Evolutionary conservation across 441 rosid species (phyloP), one percentile per base, ranked within the genome.

Genomic region (Brassica hybrid): DNA sequence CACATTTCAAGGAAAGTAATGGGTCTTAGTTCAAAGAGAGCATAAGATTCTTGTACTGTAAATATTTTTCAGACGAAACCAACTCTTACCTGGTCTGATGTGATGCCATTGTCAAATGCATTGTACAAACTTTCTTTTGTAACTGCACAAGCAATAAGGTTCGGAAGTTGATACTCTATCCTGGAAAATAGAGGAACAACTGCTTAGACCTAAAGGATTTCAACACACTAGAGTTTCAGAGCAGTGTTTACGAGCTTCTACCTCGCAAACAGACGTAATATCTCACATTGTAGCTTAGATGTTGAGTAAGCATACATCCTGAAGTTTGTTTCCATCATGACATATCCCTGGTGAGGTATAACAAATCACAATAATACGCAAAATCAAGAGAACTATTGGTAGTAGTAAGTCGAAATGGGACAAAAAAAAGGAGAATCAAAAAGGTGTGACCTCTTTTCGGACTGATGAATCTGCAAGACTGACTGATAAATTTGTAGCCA

Each of bases 101-200:
- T 84, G 81, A 96, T 96, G 73, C 98, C 99, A 85, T 93, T 90
- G 75, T 92, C 94, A 82, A 92, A 96, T 67, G 98, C 99, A 80
- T 56, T 82, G 79, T 89, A 90, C 91, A 93, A 86, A 75, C 95
- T 93, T 83, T 95, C 98, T 83, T 91, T 93, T 69, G 99, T 90
- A 75, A 95, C 88, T 76, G 96, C 94, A 54, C 84, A 86, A 63
- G 94, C 98, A 50, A 93, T 89, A 67, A 95, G 99, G 81, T 95
- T 95, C 57, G 98, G 99, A 70, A 93, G 96, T 82, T 90, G 97
- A 84, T 93, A 95, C 69, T 95, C 97, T 67, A 95, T 81, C 90
- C 99, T 95, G 90, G 74, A 88, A 58, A 65, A 41, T 23, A 70
- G 68, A 67, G 56, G 32, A 41, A 21, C 16, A 61, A 61, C 36